Conservation (phyloP, 805 yeast species). For the Sugiyamaella americana region DNA sequence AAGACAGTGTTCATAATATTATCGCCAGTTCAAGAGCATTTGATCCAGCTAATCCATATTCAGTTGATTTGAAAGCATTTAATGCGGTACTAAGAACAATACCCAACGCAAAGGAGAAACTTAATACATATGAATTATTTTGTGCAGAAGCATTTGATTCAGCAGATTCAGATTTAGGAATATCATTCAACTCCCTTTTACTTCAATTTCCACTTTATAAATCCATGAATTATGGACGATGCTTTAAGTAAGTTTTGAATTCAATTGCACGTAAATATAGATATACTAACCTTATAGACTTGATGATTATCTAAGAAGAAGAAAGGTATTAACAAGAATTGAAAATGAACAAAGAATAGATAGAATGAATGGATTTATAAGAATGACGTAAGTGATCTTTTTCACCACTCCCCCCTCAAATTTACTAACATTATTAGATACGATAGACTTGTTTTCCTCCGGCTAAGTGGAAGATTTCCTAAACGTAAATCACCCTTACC, state of each 20-base stretch:
- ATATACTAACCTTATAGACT: slow-evolving; percentile 20
- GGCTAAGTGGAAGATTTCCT: no score
- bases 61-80: slow-evolving; percentile 49
- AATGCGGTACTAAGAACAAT: slow-evolving; percentile 46
- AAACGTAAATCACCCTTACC: no score
- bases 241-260: slow-evolving; percentile 42
- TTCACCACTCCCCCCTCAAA: no score
- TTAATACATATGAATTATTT: slow-evolving; percentile 54
- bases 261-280: neutral
- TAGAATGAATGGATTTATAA: no score
- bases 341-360: no score
- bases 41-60: slow-evolving; percentile 33
- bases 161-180: slow-evolving; percentile 54
- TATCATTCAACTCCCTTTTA: slow-evolving; percentile 58
- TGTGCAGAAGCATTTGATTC: slow-evolving; percentile 60
- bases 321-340: neutral
- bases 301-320: slow-evolving; percentile 27
- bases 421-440: no score
- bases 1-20: slow-evolving; percentile 44
- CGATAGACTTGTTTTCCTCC: no score
- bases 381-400: no score
- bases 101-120: slow-evolving; percentile 49
- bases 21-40: slow-evolving; percentile 45
- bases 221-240: slow-evolving; percentile 67
- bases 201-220: slow-evolving; percentile 70